A percentile compares a stretch with the other conserved stretches of the same genome.
phyloP scores from a whole-genome alignment of 1,284 basidiomycete genomes.

The Ustilago lituana region DNA sequence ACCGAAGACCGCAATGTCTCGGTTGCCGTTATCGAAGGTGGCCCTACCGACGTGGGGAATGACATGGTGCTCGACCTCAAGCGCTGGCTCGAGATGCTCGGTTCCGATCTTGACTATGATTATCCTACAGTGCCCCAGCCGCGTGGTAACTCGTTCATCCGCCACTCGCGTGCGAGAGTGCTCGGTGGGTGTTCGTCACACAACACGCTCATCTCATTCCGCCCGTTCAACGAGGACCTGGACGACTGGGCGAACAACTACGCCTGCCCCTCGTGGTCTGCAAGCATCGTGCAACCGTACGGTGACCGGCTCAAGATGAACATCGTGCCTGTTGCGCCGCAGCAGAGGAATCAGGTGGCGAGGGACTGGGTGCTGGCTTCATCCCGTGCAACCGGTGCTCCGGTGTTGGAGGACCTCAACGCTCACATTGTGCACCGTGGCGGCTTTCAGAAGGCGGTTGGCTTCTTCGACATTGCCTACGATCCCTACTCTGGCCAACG shows the following conservation, averaged over 20 bases:
- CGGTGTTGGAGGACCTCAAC: conserved; percentile 64
- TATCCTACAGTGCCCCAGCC: conserved; percentile 67
- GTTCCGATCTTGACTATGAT: conserved; percentile 66
- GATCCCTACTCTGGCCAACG: conserved; percentile 65
- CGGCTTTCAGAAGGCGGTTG: conserved; percentile 63
- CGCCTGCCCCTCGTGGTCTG: conserved; percentile 63
- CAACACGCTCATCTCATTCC: conserved; percentile 68
- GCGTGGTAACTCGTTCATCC: conserved; percentile 67
- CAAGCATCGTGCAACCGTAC: conserved; percentile 62
- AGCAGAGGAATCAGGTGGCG: conserved; percentile 67
- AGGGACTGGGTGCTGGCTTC: conserved; percentile 65
- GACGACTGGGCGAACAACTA: conserved; percentile 65
- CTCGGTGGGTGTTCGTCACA: conserved; percentile 68
- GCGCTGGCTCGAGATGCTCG: conserved; percentile 67
- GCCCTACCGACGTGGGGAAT: conserved; percentile 62
- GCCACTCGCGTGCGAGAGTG: conserved; percentile 66
- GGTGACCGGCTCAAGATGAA: conserved; percentile 67
- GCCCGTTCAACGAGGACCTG: conserved; percentile 67
- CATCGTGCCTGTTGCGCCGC: conserved; percentile 65
- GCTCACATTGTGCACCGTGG: conserved; percentile 63
- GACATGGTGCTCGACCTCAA: conserved; percentile 66
- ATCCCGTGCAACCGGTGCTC: conserved; percentile 59
- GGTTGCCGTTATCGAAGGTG: conserved; percentile 68
- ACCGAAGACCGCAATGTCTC: conserved; percentile 64
- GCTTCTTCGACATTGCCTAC: conserved; percentile 68